Evolutionary conservation across 306 rosid species (phyloP), one percentile per base, ranked within the genome.

Genomic region (Malus orientalis): DNA sequence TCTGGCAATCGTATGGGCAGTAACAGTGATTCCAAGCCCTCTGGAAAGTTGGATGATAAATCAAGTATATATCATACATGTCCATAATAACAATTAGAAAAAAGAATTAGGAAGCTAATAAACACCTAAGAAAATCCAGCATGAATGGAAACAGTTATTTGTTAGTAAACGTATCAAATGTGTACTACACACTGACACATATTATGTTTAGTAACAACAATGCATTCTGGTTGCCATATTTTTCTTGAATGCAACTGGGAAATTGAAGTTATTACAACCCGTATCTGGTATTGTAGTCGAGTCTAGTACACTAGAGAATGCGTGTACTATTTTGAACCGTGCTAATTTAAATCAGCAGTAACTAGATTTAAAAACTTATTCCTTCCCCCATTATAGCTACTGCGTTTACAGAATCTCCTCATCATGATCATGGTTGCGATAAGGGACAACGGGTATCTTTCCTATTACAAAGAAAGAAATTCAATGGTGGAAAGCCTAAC

Each of bases 1-100:
- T 79, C 79, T 38, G 93, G 86, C 77, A 91, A 85, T 71, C 62
- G 76, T 78, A 94, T 80, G 65, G 98, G 98, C 75, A 94, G 76
- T 84, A 91, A 78, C 76, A 86, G 77, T 66, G 86, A 74, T 80
- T 88, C 88, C 85, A 91, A 82, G 25, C 86, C 82, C 76, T 85
- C 98, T 94, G 80, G 4, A 71, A 79, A 81, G 63, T 81, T 58
- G 75, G 75, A 87, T 23, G 68, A 78, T 40, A 73, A 77, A 76
- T 54, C 57, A 63, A 84, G 69, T 73, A 32, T 15, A 65, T 30
- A 81, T 45, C 32, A 60, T 68, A 36, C 25, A 15, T 25, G 49
- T 15, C 73, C 57, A 49, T 69, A 32, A 36, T 23, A 42, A 47
- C 11, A 44, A 72, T 54, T 0, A 55, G 15, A 27, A 32, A 19